Evolutionary conservation across 441 rosid genomes (phyloP), one percentile per base, ranked within the genome.

Genomic region (Flueggea neowawraea): DNA sequence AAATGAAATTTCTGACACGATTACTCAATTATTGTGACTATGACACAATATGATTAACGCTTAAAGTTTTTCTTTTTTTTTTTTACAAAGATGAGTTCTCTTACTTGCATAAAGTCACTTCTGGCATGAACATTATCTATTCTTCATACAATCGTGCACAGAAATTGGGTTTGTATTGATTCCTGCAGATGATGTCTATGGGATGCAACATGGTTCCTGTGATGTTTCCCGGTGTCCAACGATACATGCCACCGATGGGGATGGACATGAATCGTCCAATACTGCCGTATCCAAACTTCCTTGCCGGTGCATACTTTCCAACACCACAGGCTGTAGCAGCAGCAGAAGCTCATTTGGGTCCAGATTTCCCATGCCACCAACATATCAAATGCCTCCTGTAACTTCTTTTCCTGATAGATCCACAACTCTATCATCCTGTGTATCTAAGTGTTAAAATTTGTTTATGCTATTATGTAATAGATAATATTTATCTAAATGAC

Each of bases 131-230:
- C 9, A 5, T 5, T 36, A 36, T 36, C 9, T 5, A 36, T 36
- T 36, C 41, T 36, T 36, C 1, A 5, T 36, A 36, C 9, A 36
- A 5, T 36, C 28, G 28, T 22, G 28, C 28, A 22, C 28, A 22
- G 28, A 22, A 22, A 22, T 22, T 22, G 28, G 28, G 59, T 68
- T 41, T 67, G 62, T 68, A 31, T 64, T 62, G 31, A 60, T 73
- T 59, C 61, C 62, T 62, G 73, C 82, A 92, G 97, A 84, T 88
- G 94, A 93, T 93, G 97, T 90, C 98, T 73, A 84, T 93, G 97
- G 96, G 96, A 71, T 93, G 92, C 69, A 74, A 96, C 67, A 77
- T 90, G 85, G 85, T 88, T 64, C 97, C 96, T 0, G 85, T 88
- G 95, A 87, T 87, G 94, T 88, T 83, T 73, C 86, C 94, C 0